Evolutionary conservation across 768 basidiomycete genomes (phyloP), one percentile per base, ranked within the genome.

Genomic region (Candolleomyces aberdarensis): DNA sequence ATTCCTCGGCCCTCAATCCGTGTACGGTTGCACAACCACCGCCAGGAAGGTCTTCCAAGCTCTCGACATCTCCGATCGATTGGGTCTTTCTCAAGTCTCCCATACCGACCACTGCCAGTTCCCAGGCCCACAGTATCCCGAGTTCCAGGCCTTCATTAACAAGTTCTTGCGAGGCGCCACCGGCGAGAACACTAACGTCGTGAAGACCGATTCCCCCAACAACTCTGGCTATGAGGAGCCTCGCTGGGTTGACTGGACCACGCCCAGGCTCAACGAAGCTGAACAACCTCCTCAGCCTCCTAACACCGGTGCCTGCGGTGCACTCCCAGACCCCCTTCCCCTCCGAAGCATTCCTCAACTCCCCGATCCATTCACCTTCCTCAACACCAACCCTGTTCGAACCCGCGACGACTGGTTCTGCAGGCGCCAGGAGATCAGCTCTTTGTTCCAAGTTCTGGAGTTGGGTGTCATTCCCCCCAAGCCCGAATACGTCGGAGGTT

Each of bases 361-460:
- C n/a, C 81, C 79, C 15, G 76, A 84, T 65, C 84, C 83, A 0
- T 85, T 85, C 76, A 70, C 72, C 5, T 83, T 83, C 70, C 64
- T 76, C 26, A 71, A 75, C 15, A 32, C 51, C 26, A 62, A 72
- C 6, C 68, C 72, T 9, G 78, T 79, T 19, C 60, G 68, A 9
- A 80, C 78, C 47, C 73, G 74, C 39, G 77, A 67, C 5, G 79
- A 84, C 59, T 85, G 80, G 76, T 72, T 72, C 6, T 85, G 83
- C 65, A 78, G 83, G 29, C 75, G 78, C 22, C 71, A 74, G 10
- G 80, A 85, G 68, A 78, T 84, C 63, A 68, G 65, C 53, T 70
- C 78, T 31, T 73, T 84, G 22, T 70, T 85, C 66, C 80, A 84
- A 65, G 74, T 72, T 17, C 80, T 82, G 66, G 83, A 85, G 69